These are phyloP conservation scores for Lojkania enalia DNA, from an alignment of 2,329 filamentous ascomycete species.

Conservation along the genomic window DNA sequence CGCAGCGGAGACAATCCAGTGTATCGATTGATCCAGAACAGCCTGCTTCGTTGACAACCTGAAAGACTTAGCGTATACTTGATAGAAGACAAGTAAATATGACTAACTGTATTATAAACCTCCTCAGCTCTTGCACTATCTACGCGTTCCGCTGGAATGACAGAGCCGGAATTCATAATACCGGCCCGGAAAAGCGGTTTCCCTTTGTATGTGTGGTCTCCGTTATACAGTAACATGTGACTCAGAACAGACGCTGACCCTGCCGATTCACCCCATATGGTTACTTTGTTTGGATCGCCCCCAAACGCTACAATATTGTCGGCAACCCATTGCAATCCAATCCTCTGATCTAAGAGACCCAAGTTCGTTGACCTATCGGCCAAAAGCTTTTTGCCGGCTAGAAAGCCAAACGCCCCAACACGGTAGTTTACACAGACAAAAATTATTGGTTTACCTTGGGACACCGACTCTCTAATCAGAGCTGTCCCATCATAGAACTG, in stretches of 20 bases:
- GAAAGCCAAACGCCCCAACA: constrained; percentile 72
- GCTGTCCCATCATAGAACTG: constrained; percentile 47
- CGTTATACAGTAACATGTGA: constrained; percentile 74
- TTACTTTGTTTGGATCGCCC: constrained; percentile 77
- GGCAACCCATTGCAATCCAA: constrained; percentile 74
- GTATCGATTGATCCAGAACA: constrained; percentile 49
- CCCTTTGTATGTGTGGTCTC: constrained; percentile 74
- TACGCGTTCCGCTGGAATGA: constrained; percentile 53
- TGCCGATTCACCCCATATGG: constrained; percentile 70
- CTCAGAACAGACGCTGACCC: constrained; percentile 70
- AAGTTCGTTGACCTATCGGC: constrained; percentile 70
- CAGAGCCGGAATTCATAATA: constrained; percentile 65
- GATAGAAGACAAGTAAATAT: neutral
- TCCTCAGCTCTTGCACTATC: constrained; percentile 68
- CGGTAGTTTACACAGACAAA: constrained; percentile 81
- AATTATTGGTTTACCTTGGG: constrained; percentile 65
- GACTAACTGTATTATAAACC: constrained; percentile 54
- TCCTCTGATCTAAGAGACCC: constrained; percentile 72
- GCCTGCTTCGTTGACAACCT: constrained; percentile 52
- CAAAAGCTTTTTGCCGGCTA: constrained; percentile 69
- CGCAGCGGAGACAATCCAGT: constrained; percentile 52
- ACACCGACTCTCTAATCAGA: constrained; percentile 47
- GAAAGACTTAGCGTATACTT: constrained; percentile 60
- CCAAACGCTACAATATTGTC: constrained; percentile 79
- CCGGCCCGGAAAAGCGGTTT: constrained; percentile 73